Conservation (phyloP, 192 early-diverging fungal genomes). For the Entomortierella chlamydospora region DNA sequence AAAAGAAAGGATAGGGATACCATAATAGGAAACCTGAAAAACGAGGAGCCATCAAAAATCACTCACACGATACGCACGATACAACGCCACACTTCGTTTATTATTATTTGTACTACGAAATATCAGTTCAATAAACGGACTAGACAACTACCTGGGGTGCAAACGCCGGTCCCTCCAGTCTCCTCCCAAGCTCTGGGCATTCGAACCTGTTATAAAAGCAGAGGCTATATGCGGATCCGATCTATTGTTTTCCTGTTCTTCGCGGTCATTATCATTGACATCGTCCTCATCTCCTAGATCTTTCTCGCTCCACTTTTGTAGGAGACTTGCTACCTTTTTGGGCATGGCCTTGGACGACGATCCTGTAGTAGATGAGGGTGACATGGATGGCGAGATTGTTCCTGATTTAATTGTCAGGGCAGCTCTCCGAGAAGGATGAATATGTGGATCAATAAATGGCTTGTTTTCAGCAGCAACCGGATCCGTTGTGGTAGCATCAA, state of each 20-base stretch:
- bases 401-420: slow-evolving; percentile 5
- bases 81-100: too few relatives aligned
- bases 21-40: slow-evolving; percentile 7
- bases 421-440: slow-evolving; percentile 40
- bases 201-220: slow-evolving; percentile 18
- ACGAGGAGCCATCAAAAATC: too few relatives aligned
- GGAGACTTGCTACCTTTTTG: slow-evolving; percentile 37
- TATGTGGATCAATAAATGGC: slow-evolving; percentile 11
- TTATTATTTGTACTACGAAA: too few relatives aligned
- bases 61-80: too few relatives aligned
- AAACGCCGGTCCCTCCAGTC: slow-evolving; percentile 32
- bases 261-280: neutral
- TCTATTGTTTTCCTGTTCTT: neutral
- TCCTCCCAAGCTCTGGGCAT: slow-evolving; percentile 35
- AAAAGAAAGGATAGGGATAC: slow-evolving; percentile 15
- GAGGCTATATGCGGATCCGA: neutral
- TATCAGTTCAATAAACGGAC: too few relatives aligned
- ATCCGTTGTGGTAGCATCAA: neutral
- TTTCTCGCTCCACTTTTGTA: slow-evolving; percentile 51
- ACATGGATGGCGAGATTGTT: neutral
- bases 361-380: slow-evolving; percentile 3
- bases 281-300: slow-evolving; percentile 28
- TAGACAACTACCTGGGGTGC: slow-evolving; percentile 14
- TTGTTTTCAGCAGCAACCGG: neutral
- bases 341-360: slow-evolving; percentile 37